These are phyloP conservation scores for Curvularia sp. DNA, from an alignment of 2,329 filamentous ascomycete species.

Conservation along the genomic window DNA sequence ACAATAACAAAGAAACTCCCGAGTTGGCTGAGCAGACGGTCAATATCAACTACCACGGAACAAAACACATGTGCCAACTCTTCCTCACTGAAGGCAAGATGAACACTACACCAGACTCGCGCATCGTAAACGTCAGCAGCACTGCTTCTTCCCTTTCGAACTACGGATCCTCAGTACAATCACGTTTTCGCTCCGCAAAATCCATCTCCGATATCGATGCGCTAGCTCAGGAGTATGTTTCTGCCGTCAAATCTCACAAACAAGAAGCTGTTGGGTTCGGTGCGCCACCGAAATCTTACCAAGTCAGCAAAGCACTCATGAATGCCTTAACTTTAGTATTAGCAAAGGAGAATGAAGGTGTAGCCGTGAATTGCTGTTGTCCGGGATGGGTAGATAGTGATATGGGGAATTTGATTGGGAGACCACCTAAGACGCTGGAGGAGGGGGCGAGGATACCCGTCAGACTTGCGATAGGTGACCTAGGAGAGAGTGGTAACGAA, in stretches of 20 bases:
- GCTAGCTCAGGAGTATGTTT: conserved; percentile 10
- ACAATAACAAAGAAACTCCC: conserved; percentile 23
- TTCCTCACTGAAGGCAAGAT: conserved; percentile 21
- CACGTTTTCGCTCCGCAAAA: conserved; percentile 5
- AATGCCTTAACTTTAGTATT: conserved; percentile 28
- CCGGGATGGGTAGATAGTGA: conserved; percentile 34
- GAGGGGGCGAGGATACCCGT: conserved; percentile 24
- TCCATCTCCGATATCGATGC: conserved; percentile 14
- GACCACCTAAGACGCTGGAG: conserved; percentile 27
- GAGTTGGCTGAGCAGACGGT: conserved; percentile 19
- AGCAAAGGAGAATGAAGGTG: conserved; percentile 14
- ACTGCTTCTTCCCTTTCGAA: conserved; percentile 18
- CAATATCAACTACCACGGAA: conserved; percentile 27
- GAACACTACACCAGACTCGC: conserved; percentile 6
- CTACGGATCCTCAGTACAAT: conserved; percentile 9
- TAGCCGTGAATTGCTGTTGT: conserved; percentile 27
- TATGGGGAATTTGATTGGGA: conserved; percentile 31
- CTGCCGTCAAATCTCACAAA: not conserved
- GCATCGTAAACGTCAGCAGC: conserved; percentile 30
- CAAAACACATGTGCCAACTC: conserved; percentile 24
- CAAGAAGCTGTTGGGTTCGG: conserved; percentile 20
- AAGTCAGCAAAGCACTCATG: conserved; percentile 34
- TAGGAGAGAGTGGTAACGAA: conserved; percentile 17
- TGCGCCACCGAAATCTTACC: conserved; percentile 24
- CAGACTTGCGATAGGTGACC: conserved; percentile 23